Base-by-base conservation (phyloP, 2,329 filamentous ascomycete genomes). In the Clonostachys sp. region DNA sequence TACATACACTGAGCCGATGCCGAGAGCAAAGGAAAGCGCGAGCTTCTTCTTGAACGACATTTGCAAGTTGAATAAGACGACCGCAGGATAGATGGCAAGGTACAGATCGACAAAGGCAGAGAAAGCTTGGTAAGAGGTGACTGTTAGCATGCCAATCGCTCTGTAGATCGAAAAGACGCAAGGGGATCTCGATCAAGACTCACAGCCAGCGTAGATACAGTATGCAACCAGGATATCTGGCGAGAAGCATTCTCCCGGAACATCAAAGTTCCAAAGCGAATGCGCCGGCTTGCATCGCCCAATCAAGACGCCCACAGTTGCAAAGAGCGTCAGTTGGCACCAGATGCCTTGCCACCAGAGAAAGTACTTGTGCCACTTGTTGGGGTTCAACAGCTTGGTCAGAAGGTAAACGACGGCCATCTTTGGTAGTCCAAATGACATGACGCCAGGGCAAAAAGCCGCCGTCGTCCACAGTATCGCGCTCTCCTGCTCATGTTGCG, bases 361-460 rank as follows among this genome's bases (percentile, higher is more conserved):
- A 44, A 71, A 55, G 5, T 57, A 53, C 13, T 38, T 51, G 47
- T 72, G 69, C 9, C 44, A 34, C 16, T 49, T 51, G 24, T 58
- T 55, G 1, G 70, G 68, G 51, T 68, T 68, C 43, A 72, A 53
- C 12, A 72, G 58, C 7, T 64, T 61, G 5, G 58, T 58, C 5
- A 73, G 57, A 4, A 73, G 60, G 3, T 60, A 55, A 8, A 70
- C 61, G 38, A 70, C 67, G 34, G 67, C 68, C 10, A 72, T 57
- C 54, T 73, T 73, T 5, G 70, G 70, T 1, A 72, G 45, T 2
- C 52, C 61, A 47, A 73, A 71, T 3, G 66, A 64, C 49, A 68
- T 50, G 10, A 72, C 54, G 5, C 67, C 66, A 3, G 66, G 62
- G 1, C 57, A 53, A 48, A 72, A 72, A 17, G 59, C 63, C 36